Base-by-base conservation (phyloP, 78 protist species). In the Dictyostelium discoideum region DNA sequence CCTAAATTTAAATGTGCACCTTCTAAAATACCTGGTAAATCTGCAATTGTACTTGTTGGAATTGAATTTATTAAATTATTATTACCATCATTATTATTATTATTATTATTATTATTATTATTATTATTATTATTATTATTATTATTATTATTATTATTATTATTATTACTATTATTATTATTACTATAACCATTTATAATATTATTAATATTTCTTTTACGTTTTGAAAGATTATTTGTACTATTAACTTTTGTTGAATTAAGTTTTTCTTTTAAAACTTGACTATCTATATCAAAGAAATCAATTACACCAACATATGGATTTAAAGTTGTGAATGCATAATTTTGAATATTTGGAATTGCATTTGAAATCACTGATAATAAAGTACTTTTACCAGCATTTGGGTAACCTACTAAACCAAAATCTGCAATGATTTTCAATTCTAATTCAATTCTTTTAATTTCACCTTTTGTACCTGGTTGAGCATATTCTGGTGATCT, bases 1-100 rank as follows among this genome's bases (percentile, higher is more conserved):
- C 98, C 98, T 22, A 86, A 72, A 85, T 93, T 85, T 54, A 90
- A 87, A 80, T 95, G 97, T 10, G 98, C 98, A 18, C 97, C 98
- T 73, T 96, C 96, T 6, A 97, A 54, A 32, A 97, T 85, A 37
- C 98, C 98, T 3, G 98, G 98, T 20, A 97, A 60, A 89, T 97
- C 98, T 14, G 97, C 98, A 1, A 95, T 42, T 10, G 97, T 63
- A n/a, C 87, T 48, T 7, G 44, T 67, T 8, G 39, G 26, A 63
- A 54, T 82, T 10, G 44, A 6, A n/a, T 48, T 24, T 6, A 69
- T 87, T 24, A 37, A 44, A n/a, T 50, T 80, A 37, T 86, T 82
- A 5, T 72, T 44, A 37, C 18, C 44, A 16, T 8, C 20, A 74
- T 24, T 1, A 54, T 6, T 10, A 13, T 7, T 54, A n/a, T 1